Base-by-base conservation (phyloP, 305 asterid genomes). In the Fraxinus dipetala region DNA sequence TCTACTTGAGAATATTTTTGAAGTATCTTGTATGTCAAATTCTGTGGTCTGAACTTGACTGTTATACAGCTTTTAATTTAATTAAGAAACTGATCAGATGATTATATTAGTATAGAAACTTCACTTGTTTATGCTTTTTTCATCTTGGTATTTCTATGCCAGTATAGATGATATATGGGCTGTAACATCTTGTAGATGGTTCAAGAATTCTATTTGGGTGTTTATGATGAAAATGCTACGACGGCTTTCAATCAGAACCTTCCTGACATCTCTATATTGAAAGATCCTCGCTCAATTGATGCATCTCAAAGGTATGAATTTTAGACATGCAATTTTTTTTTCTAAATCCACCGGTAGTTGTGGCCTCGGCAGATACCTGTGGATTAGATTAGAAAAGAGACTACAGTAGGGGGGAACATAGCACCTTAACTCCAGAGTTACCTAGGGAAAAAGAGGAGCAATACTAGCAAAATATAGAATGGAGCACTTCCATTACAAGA, bases 131-230 rank as follows among this genome's bases (percentile, higher is more conserved):
- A 38, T 82, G 35, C 30, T 56, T 45, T 56, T 36, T 16, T 69
- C 65, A 2, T 74, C 75, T 51, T 79, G 28, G 45, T 5, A 69
- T 65, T 80, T 75, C 67, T 48, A 28, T 77, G 35, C 48, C 54
- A 11, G 45, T 81, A 78, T 84, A 59, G 81, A 67, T 70, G 76
- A 77, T 78, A 77, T 77, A 32, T 75, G 14, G 70, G 78, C 78
- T 43, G 82, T 51, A 70, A 81, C 79, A 45, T 75, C 26, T 74
- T 79, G 9, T 81, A 95, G 99, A 86, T 87, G 83, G 94, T 72
- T 72, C 76, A 72, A 72, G 76, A 72, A 72, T 72, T 72, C 45
- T 16, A 16, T 36, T 72, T 72, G 76, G 76, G 76, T 32, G 14
- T 72, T 18, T 72, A 32, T 72, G 76, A 72, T 32, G 76, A 31